phyloP scores from a whole-genome alignment of 805 yeast genomes.

The Saccharomycopsis babjevae region DNA sequence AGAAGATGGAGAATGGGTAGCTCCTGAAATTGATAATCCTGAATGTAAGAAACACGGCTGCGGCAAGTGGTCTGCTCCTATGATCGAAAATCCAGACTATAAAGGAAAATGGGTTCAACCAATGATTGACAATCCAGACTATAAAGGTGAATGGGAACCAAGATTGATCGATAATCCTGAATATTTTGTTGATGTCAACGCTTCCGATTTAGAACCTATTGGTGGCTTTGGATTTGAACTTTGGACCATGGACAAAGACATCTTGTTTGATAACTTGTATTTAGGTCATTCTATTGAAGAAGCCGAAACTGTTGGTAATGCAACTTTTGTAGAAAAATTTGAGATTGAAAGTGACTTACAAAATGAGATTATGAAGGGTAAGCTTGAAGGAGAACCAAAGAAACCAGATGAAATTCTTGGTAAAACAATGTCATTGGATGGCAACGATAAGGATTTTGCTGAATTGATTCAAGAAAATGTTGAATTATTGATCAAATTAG shows the following conservation, averaged over 20 bases:
- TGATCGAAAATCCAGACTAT: slow-evolving; percentile 56
- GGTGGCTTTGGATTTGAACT: slow-evolving; percentile 83
- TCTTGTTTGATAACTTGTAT: slow-evolving; percentile 75
- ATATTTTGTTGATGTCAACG: slow-evolving; percentile 46
- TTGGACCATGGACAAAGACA: slow-evolving; percentile 74
- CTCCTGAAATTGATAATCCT: slow-evolving; percentile 66
- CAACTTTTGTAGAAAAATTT: slow-evolving; percentile 51
- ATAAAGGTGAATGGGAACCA: slow-evolving; percentile 73
- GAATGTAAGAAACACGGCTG: slow-evolving; percentile 64
- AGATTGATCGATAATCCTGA: slow-evolving; percentile 58
- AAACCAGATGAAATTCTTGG: slow-evolving; percentile 13
- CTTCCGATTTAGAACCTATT: slow-evolving; percentile 54
- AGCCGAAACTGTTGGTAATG: slow-evolving; percentile 76
- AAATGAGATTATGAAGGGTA: slow-evolving; percentile 30
- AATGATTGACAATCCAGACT: slow-evolving; percentile 58
- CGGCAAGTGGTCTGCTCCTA: slow-evolving; percentile 70
- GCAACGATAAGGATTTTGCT: slow-evolving; percentile 13
- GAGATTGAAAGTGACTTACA: slow-evolving; percentile 39
- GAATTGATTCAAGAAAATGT: slow-evolving; percentile 32
- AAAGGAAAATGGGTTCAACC: slow-evolving; percentile 76
- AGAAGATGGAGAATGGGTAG: slow-evolving; percentile 79
- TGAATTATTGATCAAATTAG: slow-evolving; percentile 41
- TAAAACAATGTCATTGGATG: slow-evolving; percentile 11
- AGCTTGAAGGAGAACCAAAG: slow-evolving; percentile 38
- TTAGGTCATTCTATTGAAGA: slow-evolving; percentile 76